A percentile compares a stretch with the other conserved stretches of the same genome.
phyloP scores from a whole-genome alignment of 2,329 filamentous ascomycete species.

The Botryosphaeria dothidea region DNA sequence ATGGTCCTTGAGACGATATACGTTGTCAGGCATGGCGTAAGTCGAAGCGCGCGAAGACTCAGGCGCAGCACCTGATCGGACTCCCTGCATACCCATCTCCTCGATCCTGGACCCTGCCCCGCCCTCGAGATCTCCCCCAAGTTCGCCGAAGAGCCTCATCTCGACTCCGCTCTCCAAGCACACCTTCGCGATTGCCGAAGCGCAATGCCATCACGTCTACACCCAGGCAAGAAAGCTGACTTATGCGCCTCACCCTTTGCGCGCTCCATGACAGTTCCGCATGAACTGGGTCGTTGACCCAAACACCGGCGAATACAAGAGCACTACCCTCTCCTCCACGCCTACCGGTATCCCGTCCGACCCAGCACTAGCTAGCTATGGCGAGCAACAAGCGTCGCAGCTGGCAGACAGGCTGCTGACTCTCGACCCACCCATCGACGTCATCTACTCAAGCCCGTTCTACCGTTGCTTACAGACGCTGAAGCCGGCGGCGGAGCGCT shows the following conservation, averaged over 20 bases:
- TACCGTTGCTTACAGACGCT: constrained; percentile 44
- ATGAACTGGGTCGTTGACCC: constrained; percentile 86
- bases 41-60: constrained; percentile 27
- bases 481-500: constrained; percentile 35
- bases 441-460: constrained; percentile 64
- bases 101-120: constrained; percentile 4
- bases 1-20: constrained; percentile 51
- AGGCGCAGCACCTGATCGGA: neutral
- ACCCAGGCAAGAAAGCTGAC: constrained; percentile 23
- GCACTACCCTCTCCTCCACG: constrained; percentile 60
- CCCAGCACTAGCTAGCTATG: constrained; percentile 82
- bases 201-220: neutral
- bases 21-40: constrained; percentile 52
- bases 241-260: neutral
- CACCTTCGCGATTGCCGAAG: too few species aligned
- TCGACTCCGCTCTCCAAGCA: neutral
- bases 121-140: neutral
- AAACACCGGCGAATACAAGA: constrained; percentile 73
- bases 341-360: constrained; percentile 89
- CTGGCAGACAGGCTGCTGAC: constrained; percentile 65
- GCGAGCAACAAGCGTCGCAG: constrained; percentile 79
- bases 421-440: constrained; percentile 67
- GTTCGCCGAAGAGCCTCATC: constrained; percentile 16
- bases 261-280: constrained; percentile 66
- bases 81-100: constrained; percentile 12